Percentiles rank a stretch among this genome's conserved stretches.
phyloP scores from a whole-genome alignment of 2,329 filamentous ascomycete genomes.

The Metarhizium guizhouense region DNA sequence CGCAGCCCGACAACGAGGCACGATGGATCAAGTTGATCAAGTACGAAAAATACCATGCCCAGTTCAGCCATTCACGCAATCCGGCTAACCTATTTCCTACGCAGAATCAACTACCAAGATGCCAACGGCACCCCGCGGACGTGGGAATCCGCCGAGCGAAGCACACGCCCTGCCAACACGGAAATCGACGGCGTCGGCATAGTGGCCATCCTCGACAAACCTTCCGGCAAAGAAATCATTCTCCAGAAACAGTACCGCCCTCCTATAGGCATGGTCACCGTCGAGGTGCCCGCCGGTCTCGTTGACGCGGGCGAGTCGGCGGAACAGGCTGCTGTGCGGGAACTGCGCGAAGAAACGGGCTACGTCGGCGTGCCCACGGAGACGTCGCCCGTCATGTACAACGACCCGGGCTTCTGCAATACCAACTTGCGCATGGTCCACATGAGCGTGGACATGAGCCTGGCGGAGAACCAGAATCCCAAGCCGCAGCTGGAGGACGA shows the following conservation, averaged over 20 bases:
- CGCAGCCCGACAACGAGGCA: slow-evolving; percentile 41
- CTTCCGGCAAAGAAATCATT: slow-evolving; percentile 44
- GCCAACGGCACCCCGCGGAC: slow-evolving; percentile 47
- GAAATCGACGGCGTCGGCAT: slow-evolving; percentile 68
- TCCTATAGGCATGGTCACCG: slow-evolving; percentile 47
- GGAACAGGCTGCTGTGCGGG: slow-evolving; percentile 52
- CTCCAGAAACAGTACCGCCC: slow-evolving; percentile 61
- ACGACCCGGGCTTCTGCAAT: slow-evolving; percentile 59
- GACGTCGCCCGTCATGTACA: slow-evolving; percentile 58
- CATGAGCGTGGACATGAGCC: slow-evolving; percentile 59
- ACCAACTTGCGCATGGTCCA: slow-evolving; percentile 64
- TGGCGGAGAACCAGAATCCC: slow-evolving; percentile 60
- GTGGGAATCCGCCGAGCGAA: slow-evolving; percentile 68
- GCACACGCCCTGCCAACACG: slow-evolving; percentile 50
- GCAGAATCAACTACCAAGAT: slow-evolving; percentile 55
- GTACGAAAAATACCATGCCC: slow-evolving; percentile 23
- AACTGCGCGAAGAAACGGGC: slow-evolving; percentile 59
- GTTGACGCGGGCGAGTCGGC: slow-evolving; percentile 53
- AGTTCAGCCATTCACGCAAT: slow-evolving; percentile 1
- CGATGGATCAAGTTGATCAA: slow-evolving; percentile 52
- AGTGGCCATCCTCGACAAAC: slow-evolving; percentile 54
- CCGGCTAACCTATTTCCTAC: not conserved
- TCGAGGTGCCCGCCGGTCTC: slow-evolving; percentile 57
- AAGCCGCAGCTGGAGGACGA: slow-evolving; percentile 66
- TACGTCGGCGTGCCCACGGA: slow-evolving; percentile 47